A percentile compares a stretch with the other conserved stretches of the same genome.
These are phyloP conservation scores for Trypanosomatidae sp. DNA, from an alignment of 208 protist species.

Conservation along the genomic window DNA sequence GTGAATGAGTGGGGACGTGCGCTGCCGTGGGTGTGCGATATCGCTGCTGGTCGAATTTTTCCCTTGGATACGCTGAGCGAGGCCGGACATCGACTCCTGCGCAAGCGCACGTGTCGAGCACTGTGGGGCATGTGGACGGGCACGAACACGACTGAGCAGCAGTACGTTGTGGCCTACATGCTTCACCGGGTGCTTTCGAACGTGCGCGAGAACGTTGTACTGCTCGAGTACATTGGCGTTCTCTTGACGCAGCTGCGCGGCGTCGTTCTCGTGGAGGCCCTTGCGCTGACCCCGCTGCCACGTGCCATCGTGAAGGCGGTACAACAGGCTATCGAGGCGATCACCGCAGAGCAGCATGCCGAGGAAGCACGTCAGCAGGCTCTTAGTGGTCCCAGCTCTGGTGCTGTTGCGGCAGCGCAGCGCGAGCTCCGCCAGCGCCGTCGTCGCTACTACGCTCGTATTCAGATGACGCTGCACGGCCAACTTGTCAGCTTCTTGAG, in stretches of 20 bases:
- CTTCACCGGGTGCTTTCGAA: slow-evolving; percentile 48
- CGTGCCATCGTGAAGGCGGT: slow-evolving; percentile 28
- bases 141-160: slow-evolving; percentile 4
- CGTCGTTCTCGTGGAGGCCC: slow-evolving; percentile 30
- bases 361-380: slow-evolving; percentile 12
- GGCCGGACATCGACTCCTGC: slow-evolving; percentile 31
- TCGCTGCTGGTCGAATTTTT: slow-evolving; percentile 33
- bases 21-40: slow-evolving; percentile 44
- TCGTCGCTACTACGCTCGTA: slow-evolving; percentile 18
- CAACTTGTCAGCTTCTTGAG: slow-evolving; percentile 30
- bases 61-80: slow-evolving; percentile 27
- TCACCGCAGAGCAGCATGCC: slow-evolving; percentile 11
- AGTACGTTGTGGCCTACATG: slow-evolving; percentile 41
- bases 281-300: slow-evolving; percentile 36
- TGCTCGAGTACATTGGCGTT: slow-evolving; percentile 70
- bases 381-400: background rate
- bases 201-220: slow-evolving; percentile 35
- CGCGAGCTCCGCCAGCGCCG: slow-evolving; percentile 15
- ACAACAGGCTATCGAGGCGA: slow-evolving; percentile 14
- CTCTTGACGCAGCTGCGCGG: slow-evolving; percentile 55
- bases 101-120: slow-evolving; percentile 35
- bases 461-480: slow-evolving; percentile 22
- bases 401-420: background rate
- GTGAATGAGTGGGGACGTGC: slow-evolving; percentile 22
- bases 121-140: slow-evolving; percentile 53